Evolutionary conservation across 352 stramenopile species (phyloP), one percentile per base, ranked within the genome.

Genomic region (Thalassiosira exigua): DNA sequence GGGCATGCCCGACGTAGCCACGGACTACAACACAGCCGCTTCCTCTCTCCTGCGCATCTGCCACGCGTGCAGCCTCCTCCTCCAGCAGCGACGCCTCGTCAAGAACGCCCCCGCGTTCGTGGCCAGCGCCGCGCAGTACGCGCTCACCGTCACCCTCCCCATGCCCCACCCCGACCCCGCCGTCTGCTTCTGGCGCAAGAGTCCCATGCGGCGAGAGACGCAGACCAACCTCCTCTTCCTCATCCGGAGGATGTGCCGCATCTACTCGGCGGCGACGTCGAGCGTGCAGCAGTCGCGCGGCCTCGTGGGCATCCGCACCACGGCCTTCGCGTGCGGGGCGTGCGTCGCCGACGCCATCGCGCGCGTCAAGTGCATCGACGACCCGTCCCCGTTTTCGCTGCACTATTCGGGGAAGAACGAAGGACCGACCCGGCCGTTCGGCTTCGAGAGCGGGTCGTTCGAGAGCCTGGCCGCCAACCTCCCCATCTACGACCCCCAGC

Each of bases 71-170:
- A 95, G 84, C 66, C 75, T 97, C 27, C 80, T 97, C 30, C 82
- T 95, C 0, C 95, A 97, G 64, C 94, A 97, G 82, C 79, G 92
- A 41, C 81, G 89, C 24, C 74, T 96, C 26, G 90, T 97, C 7
- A 96, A 96, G 77, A 97, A 97, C 77, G 92, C 94, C 5, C 92
- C 94, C 14, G 93, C 94, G 26, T 93, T 97, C 71, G 90, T 94
- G 12, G 87, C 92, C 14, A 94, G 92, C 50, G 90, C 95, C 7
- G 90, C 95, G 14, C 92, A 96, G 68, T 92, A 97, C 81, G 88
- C 95, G 5, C 84, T 97, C 46, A 96, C 93, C 2, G 80, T 92
- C 3, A 92, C 96, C 21, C 82, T 97, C 4, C 94, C 94, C 5
- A 91, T 97, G 78, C 93, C 94, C n/a, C 81, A 93, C 17, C 75